Evolutionary conservation across 768 basidiomycete species (phyloP).

Genomic region (Calocera cornea): DNA sequence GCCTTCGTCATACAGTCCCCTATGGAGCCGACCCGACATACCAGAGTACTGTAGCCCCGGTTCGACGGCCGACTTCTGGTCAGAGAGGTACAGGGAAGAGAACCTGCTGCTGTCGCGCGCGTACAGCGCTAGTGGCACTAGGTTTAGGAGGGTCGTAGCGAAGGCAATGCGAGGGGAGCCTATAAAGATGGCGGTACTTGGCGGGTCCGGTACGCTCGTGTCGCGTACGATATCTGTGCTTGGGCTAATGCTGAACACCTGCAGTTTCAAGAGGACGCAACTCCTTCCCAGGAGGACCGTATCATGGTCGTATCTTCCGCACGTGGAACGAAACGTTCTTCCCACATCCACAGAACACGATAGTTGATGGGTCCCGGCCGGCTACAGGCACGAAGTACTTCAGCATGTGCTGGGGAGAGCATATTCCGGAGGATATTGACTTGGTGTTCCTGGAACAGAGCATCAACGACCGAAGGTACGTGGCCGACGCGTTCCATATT

Average conservation of each 20-base stretch:
- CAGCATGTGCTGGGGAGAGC: slow-evolving; percentile 5
- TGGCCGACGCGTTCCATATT: too few species aligned
- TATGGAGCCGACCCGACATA: not conserved
- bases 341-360: not conserved
- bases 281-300: not conserved
- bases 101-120: slow-evolving; percentile 14
- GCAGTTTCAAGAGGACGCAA: not conserved
- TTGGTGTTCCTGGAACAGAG: slow-evolving; percentile 8
- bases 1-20: not conserved
- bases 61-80: not conserved
- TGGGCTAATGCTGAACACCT: not conserved
- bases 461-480: not conserved
- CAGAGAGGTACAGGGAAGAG: slow-evolving; percentile 13
- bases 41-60: not conserved
- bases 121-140: slow-evolving; percentile 15
- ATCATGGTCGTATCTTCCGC: not conserved
- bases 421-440: not conserved
- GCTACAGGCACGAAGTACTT: slow-evolving; percentile 6
- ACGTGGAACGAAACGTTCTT: not conserved
- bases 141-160: slow-evolving; percentile 14
- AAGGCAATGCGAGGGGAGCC: slow-evolving; percentile 16
- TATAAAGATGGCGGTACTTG: slow-evolving; percentile 15
- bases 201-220: slow-evolving; percentile 13
- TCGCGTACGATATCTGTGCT: too few species aligned
- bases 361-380: not conserved